Base-by-base conservation (phyloP, 495 filamentous ascomycete species). In the Hypomontagnella submonticulosa region DNA sequence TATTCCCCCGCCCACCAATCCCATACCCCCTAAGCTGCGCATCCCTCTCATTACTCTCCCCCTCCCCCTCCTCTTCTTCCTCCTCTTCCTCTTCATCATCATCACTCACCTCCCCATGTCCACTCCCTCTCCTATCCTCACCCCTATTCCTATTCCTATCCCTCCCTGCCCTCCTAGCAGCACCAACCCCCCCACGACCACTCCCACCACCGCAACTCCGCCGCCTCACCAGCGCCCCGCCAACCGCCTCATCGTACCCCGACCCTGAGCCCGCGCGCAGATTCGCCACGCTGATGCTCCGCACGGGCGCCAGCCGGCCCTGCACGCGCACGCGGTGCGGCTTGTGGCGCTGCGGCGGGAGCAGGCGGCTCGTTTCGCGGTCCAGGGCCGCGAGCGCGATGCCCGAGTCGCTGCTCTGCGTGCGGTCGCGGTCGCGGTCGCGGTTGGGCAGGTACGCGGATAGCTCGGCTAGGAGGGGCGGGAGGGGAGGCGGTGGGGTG, bases 381-480 rank as follows among this genome's bases (percentile, higher is more conserved):
- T 87, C 79, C 0, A 80, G 59, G 11, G 81, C 60, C 13, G 74
- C 63, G 4, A 84, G 72, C 9, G 83, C 71, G 15, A 80, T 75
- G 37, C 62, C 57, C 27, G 27, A 75, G 38, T 65, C 66, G 46
- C 38, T 40, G 33, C 37, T 42, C 4, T 55, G 57, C 3, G 23
- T 6, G 23, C 23, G 23, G 7, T 41, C 37, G 44, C 49, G 56
- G 15, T 33, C 79, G 57, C 19, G 69, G 62, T 79, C 80, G 42
- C 82, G 75, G 52, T 85, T 80, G 23, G 85, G 76, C 0, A 86
- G 79, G 20, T 81, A 77, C 37, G 77, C 72, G 11, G 82, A 76
- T 18, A 83, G 56, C 44, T 82, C 80, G 42, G 74, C 59, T 10
- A 81, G 77, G 30, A 81, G 63, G 3, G 75, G 72, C 7, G 78